Evolutionary conservation across 192 early-diverging fungal genomes (phyloP).

Genomic region (Jimgerdemannia lactiflua): DNA sequence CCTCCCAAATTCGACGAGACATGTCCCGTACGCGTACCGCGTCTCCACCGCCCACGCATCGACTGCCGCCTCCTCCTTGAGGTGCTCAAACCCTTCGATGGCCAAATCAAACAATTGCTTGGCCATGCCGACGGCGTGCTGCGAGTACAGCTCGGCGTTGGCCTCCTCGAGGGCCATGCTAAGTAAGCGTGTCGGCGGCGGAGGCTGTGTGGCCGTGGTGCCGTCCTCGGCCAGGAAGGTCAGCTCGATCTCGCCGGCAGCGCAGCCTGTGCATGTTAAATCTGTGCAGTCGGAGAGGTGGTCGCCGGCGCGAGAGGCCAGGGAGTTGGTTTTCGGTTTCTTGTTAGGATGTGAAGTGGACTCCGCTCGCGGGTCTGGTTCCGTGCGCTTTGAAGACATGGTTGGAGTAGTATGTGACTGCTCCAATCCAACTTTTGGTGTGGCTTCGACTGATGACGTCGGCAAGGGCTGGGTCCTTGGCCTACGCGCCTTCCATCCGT

Average conservation of each 20-base stretch:
- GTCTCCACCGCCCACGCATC: constrained; percentile 7
- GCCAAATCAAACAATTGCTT: constrained; percentile 55
- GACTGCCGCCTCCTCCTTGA: constrained; percentile 34
- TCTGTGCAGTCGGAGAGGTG: constrained; percentile 58
- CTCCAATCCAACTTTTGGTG: too few relatives aligned
- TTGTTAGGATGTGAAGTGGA: neutral
- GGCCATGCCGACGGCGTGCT: constrained; percentile 27
- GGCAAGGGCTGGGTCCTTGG: too few relatives aligned
- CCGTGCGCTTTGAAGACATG: neutral
- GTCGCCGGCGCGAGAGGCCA: neutral
- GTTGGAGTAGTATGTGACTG: neutral
- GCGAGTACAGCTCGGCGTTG: neutral
- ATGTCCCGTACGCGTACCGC: constrained; percentile 24
- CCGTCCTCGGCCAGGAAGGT: constrained; percentile 44
- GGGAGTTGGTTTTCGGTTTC: neutral
- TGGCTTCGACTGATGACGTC: too few relatives aligned
- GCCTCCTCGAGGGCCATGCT: constrained; percentile 55
- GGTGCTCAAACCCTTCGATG: constrained; percentile 43
- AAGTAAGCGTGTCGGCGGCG: constrained; percentile 53
- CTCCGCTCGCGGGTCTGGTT: neutral
- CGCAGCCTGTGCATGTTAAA: constrained; percentile 54
- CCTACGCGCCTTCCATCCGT: neutral
- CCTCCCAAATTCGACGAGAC: constrained; percentile 29
- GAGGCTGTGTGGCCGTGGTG: constrained; percentile 20
- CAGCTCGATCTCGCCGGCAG: constrained; percentile 58